Percentiles rank a stretch among this genome's conserved stretches.
Conservation (phyloP, 441 rosid species). For the Erodium trifolium region DNA sequence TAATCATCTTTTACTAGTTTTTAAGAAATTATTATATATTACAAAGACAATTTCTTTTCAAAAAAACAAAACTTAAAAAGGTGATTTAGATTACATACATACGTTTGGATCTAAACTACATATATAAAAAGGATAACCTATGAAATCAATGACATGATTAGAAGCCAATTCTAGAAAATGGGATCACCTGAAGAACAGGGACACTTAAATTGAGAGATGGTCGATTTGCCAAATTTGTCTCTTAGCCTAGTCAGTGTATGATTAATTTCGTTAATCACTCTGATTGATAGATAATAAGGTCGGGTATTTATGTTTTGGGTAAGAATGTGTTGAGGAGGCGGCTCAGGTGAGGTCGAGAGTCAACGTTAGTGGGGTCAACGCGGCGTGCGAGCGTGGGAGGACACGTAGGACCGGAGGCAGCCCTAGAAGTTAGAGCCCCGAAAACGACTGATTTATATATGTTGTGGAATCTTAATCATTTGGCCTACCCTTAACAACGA, state of each 20-base stretch:
- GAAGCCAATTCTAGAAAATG: neutral
- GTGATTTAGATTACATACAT: no score
- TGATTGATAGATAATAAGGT: no score
- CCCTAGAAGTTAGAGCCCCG: neutral
- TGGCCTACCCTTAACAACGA: neutral
- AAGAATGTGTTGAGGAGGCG: no score
- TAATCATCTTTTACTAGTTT: no score
- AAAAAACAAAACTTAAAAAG: no score
- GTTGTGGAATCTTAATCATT: neutral
- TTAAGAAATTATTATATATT: no score
- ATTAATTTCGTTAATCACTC: no score
- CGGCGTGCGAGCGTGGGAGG: neutral
- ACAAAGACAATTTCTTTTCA: no score
- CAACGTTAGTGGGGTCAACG: neutral
- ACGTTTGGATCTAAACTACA: neutral
- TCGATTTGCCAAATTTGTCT: neutral
- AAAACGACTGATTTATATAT: neutral
- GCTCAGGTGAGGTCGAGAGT: neutral
- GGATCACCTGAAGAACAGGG: neutral
- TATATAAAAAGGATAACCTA: neutral
- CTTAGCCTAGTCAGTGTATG: neutral
- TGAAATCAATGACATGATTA: neutral
- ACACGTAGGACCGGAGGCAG: neutral
- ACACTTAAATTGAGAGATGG: neutral
- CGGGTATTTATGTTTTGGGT: no score